Base-by-base conservation (phyloP, 2,329 filamentous ascomycete genomes). In the Talaromyces sp. region DNA sequence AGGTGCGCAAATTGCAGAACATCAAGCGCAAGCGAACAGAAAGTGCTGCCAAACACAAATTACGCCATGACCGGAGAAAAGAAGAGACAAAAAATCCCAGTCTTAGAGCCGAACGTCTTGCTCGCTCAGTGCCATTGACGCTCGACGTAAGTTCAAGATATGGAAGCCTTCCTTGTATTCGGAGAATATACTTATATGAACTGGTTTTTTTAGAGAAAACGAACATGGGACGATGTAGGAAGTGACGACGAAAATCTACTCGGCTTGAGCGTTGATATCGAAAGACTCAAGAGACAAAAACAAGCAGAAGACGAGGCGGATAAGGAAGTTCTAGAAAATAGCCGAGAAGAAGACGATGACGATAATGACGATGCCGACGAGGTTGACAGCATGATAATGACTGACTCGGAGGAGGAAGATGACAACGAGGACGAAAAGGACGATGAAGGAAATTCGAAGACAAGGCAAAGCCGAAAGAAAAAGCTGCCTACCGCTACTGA, bases 71-170 rank as follows among this genome's bases (percentile, higher is more conserved):
- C 58, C 85, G 92, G 66, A 93, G 92, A 79, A 91, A 90, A 79
- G 91, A 93, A 73, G 95, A 99, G 78, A 86, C 89, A 68, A 91
- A 90, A 76, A 87, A 97, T 72, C 93, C 94, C 1, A 85, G 87
- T 66, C 79, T 97, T 66, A 87, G 88, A 70, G 87, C 87, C 67
- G 86, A 90, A 69, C 87, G 95, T 71, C 82, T 94, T 67, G 88
- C 87, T 66, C 87, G 85, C 70, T 97, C 97, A 79, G 85, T 93
- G 50, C 90, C 95, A 0, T 77, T 87, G 63, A 96, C 92, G 0
- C 84, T 97, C 65, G 93, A 97, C 14, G 64, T 65, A 50, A 50
- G 64, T 57, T 35, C 33, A 22, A 13, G 4, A 14, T 0, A 13
- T 31, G n/a, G 14, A 19, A 6, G 37, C 22, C n/a, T 27, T 52